phyloP scores from a whole-genome alignment of 192 early-diverging fungal species.

The Hyaloraphidium curvatum region DNA sequence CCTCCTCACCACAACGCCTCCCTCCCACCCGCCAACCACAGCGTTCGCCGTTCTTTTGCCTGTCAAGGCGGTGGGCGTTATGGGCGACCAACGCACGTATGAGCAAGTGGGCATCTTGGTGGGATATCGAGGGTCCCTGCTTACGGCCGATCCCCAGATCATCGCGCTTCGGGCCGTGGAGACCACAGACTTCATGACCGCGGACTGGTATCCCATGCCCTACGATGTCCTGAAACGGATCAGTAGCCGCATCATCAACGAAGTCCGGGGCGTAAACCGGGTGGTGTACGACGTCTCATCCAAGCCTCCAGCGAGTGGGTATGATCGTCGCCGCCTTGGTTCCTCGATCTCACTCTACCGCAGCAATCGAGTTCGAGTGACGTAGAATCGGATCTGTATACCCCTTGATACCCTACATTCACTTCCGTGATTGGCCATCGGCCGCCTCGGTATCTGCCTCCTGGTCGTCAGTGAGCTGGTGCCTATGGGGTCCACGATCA shows the following conservation, averaged over 20 bases:
- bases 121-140: no score
- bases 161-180: conserved; percentile 94
- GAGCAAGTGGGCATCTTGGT: no score
- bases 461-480: no score
- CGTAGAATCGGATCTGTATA: no score
- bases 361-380: no score
- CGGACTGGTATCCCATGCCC: conserved; percentile 82
- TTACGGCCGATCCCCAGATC: no score
- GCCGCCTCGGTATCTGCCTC: no score
- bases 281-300: conserved; percentile 92
- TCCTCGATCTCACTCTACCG: no score
- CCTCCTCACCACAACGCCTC: background rate
- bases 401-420: no score
- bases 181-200: conserved; percentile 96
- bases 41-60: conserved; percentile 92
- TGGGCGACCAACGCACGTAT: conserved; percentile 98
- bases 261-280: conserved; percentile 94
- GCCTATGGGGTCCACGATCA: no score
- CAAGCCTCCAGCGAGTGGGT: conserved; percentile 98
- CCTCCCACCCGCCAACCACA: background rate
- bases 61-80: conserved; percentile 91
- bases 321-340: no score
- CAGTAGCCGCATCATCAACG: conserved; percentile 91
- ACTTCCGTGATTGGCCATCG: no score
- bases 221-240: conserved; percentile 77